Evolutionary conservation across 768 basidiomycete species (phyloP), one percentile per base, ranked within the genome.

Genomic region (Suillus hirtellus): DNA sequence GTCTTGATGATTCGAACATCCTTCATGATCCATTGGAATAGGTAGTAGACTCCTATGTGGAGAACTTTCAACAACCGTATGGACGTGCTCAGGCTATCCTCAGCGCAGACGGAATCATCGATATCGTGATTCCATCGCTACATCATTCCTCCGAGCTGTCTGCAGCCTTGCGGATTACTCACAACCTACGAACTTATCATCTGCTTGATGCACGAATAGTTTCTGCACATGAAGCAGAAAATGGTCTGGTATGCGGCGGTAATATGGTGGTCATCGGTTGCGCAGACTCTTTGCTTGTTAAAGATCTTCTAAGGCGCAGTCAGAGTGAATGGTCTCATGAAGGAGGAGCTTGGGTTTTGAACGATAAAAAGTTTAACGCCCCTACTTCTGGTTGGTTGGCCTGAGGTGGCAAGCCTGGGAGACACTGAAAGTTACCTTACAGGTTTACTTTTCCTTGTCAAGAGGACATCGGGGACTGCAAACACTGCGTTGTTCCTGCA

Each of bases 61-160:
- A 56, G 15, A 40, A 17, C 55, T 56, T 56, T 24, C 55, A 40
- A 56, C 55, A 56, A 56, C 62, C 65, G 14, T 80, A 82, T 2
- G 86, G 85, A 21, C 84, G 91, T 14, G 77, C 92, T n/a, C 87
- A 90, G 65, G 79, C 80, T 4, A 83, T 95, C 53, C 79, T 96
- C 15, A 79, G 80, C 7, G 83, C 86, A 1, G 54, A 68, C 1
- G 83, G 77, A 0, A 82, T 87, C 0, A 70, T 95, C 52, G 76
- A 76, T 2, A 75, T 95, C 42, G 79, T 95, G 58, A 74, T 88
- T 24, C 80, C 84, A 10, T 72, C 80, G 11, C 68, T 65, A 17
- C 27, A 64, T 6, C 69, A 70, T 1, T 71, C 67, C 9, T 69
- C 71, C n/a, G 80, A 82, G 37, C 69, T 84, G 10, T 84, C 84